Evolutionary conservation across 371 early-diverging fungal genomes (phyloP), one percentile per base, ranked within the genome.

Genomic region (Entomophthora muscae): DNA sequence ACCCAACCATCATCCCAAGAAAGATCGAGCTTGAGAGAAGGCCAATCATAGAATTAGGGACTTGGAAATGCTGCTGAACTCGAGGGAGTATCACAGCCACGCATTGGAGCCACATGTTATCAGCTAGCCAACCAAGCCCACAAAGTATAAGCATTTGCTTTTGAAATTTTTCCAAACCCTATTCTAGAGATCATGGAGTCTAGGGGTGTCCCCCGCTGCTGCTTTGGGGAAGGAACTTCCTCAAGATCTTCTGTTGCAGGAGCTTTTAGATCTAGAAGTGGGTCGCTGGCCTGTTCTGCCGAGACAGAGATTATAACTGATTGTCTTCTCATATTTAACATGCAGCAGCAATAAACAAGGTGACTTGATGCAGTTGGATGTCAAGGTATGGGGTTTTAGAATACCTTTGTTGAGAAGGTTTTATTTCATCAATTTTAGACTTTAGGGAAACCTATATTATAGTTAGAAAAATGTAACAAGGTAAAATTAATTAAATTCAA

Each of bases 61-160:
- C 71, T 53, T 67, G 71, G 72, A 79, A 84, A 65, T 84, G 83
- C 79, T 81, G 33, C 55, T 32, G 17, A 12, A 56, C 31, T 52
- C 27, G 52, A 32, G 53, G 59, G 51, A 65, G 22, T 56, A 32
- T 31, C 23, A 60, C 32, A 3, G 42, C 24, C 52, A 29, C 24
- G 55, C 31, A 42, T 31, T 27, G 52, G 52, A 33, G 33, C 22
- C 56, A 26, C 60, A 63, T 57, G 63, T 91, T 91, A 70, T 89
- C 91, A 1, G 89, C 88, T 42, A 88, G 73, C 91, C 89, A 91
- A 0, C 89, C 91, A 54, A 88, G 78, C 7, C 86, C 86, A 68
- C 88, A 85, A 57, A 87, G 73, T 23, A 83, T 74, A 81, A 91
- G 72, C 55, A 91, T 75, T 31, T 78, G 78, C 59, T 79, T 81